These are phyloP conservation scores for Bertia moriformis DNA, from an alignment of 2,329 filamentous ascomycete species.

Conservation along the genomic window DNA sequence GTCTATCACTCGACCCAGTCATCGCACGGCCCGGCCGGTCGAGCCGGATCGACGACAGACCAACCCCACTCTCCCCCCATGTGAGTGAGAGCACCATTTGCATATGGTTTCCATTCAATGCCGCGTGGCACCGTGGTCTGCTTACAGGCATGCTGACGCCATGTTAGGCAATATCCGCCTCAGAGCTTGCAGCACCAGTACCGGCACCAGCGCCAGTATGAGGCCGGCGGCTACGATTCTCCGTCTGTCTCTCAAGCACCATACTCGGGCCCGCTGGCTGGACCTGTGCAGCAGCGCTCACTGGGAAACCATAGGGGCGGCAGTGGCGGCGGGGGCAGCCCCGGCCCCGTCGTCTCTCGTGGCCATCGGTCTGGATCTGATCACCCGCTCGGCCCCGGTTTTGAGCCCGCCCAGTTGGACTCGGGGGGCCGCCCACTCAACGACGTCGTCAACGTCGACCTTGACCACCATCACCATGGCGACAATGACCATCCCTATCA, in stretches of 20 bases:
- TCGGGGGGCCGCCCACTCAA: no score
- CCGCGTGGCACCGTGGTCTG: not conserved
- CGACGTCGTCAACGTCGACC: no score
- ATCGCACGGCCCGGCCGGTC: conserved; percentile 40
- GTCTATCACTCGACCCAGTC: conserved; percentile 41
- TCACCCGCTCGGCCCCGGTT: no score
- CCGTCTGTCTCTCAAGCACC: conserved; percentile 36
- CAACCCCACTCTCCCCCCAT: conserved; percentile 24
- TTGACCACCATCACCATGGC: no score
- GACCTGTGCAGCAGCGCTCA: conserved; percentile 30
- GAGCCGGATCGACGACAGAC: conserved; percentile 30
- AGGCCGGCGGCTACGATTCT: conserved; percentile 34
- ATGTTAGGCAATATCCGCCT: conserved; percentile 8
- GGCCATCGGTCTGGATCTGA: conserved; percentile 38
- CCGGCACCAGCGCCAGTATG: conserved; percentile 42
- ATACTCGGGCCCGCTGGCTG: conserved; percentile 40
- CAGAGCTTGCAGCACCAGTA: conserved; percentile 38
- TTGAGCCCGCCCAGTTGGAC: no score
- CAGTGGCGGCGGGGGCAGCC: conserved; percentile 22
- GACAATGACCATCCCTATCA: no score
- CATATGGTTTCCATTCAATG: not conserved
- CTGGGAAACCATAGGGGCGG: no score
- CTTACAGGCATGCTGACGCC: not conserved
- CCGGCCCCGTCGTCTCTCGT: conserved; percentile 36
- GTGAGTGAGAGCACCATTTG: conserved; percentile 4